Percentiles rank a stretch among this genome's conserved stretches.
Evolutionary conservation across 1,284 basidiomycete genomes (phyloP).

Genomic region (Takashimella tepidaria): DNA sequence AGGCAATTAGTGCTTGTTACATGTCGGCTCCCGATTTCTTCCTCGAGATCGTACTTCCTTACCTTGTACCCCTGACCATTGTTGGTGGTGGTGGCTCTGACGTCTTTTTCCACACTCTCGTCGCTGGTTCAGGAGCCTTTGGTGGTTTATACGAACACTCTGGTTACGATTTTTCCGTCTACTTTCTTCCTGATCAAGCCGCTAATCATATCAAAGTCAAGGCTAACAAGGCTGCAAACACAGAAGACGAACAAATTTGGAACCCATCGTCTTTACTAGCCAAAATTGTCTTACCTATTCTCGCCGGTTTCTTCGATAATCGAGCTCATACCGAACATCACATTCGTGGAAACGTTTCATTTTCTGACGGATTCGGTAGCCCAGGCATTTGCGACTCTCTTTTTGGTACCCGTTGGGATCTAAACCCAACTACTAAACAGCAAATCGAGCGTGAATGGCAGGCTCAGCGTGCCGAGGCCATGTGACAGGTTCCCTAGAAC

Average conservation of each 20-base stretch:
- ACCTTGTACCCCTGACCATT: neutral
- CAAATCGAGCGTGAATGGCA: neutral
- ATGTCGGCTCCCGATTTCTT: slow-evolving; percentile 2
- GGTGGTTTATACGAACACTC: slow-evolving; percentile 1
- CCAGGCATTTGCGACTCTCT: slow-evolving; percentile 2
- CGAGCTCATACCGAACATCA: neutral
- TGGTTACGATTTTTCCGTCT: neutral
- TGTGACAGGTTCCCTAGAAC: neutral
- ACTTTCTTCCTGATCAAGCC: neutral
- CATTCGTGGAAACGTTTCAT: slow-evolving; percentile 1
- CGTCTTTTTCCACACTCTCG: slow-evolving; percentile 1
- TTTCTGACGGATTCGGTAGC: slow-evolving; percentile 1
- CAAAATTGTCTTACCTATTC: neutral
- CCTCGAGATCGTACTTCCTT: neutral
- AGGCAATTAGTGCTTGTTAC: slow-evolving; percentile 1
- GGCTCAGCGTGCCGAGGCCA: neutral
- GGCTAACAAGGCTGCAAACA: neutral
- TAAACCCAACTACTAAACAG: neutral
- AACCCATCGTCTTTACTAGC: neutral
- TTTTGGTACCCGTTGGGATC: neutral
- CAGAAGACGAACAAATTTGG: neutral
- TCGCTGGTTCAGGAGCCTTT: neutral
- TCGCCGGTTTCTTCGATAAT: slow-evolving; percentile 1
- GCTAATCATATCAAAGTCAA: neutral
- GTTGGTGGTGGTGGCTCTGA: slow-evolving; percentile 1